Conservation (phyloP, 306 rosid species). For the Notholithocarpus densiflorus region DNA sequence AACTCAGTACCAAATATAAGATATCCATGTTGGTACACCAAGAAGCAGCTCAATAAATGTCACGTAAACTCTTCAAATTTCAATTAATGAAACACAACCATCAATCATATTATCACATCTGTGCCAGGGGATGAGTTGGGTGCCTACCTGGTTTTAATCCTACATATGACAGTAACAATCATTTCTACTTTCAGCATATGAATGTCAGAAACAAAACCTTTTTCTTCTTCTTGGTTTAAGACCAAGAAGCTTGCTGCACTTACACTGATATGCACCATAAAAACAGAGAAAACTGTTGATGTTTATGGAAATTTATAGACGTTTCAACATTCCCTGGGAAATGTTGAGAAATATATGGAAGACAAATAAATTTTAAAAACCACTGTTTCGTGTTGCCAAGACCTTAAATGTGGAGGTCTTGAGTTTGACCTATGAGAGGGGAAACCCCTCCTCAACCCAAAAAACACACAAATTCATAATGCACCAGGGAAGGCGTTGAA, state of each 20-base stretch:
- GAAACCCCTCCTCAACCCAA: not conserved
- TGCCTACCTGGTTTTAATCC: too few relatives aligned
- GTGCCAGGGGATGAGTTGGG: not conserved
- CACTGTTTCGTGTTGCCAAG: too few relatives aligned
- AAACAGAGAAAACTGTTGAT: not conserved
- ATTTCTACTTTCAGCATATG: conserved; percentile 1
- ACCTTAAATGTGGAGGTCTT: not conserved
- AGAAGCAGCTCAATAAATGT: conserved; percentile 7
- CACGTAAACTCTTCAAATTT: not conserved
- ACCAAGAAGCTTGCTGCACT: not conserved
- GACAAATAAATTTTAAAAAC: not conserved
- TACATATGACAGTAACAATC: not conserved
- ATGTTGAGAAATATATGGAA: not conserved
- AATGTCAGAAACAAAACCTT: not conserved
- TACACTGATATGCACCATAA: not conserved
- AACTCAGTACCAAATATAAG: conserved; percentile 12
- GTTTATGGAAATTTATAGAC: not conserved
- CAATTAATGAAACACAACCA: not conserved
- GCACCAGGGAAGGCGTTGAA: conserved; percentile 14
- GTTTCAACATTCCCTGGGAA: not conserved
- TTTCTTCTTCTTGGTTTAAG: not conserved
- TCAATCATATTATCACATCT: not conserved
- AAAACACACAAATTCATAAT: not conserved
- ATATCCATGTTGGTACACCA: not conserved
- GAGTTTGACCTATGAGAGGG: not conserved